These are phyloP conservation scores for Heterobasidion irregulare DNA, from an alignment of 1,284 basidiomycete genomes.

Conservation along the genomic window DNA sequence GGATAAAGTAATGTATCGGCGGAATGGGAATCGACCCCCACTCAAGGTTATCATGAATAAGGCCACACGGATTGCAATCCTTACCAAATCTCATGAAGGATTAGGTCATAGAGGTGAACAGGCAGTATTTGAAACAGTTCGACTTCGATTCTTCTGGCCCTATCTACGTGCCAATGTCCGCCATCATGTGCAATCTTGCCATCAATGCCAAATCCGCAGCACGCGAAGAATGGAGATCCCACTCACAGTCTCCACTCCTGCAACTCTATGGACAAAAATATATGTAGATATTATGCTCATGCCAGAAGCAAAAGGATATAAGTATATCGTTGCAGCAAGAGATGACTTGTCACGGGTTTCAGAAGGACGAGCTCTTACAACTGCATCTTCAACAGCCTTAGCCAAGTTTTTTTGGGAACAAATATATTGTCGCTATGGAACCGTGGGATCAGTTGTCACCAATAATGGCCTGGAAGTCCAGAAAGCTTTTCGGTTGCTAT, in stretches of 20 bases:
- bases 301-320: background rate
- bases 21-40: background rate
- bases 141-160: constrained; percentile 24
- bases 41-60: constrained; percentile 12
- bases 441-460: constrained; percentile 19
- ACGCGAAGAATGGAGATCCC: background rate
- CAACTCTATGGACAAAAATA: background rate
- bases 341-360: background rate
- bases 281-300: constrained; percentile 3
- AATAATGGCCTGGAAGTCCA: constrained; percentile 23
- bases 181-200: constrained; percentile 3
- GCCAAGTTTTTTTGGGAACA: constrained; percentile 5
- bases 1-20: constrained; percentile 1
- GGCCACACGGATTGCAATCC: background rate
- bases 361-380: background rate
- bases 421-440: constrained; percentile 25
- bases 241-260: background rate
- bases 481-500: constrained; percentile 9
- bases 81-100: constrained; percentile 14
- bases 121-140: constrained; percentile 14
- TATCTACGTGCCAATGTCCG: constrained; percentile 13
- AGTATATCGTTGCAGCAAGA: background rate
- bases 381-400: background rate
- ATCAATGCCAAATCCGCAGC: constrained; percentile 4
- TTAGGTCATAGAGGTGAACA: constrained; percentile 19